These are phyloP conservation scores for Pilobolus umbonatus DNA, from an alignment of 192 early-diverging fungal species.

Conservation along the genomic window DNA sequence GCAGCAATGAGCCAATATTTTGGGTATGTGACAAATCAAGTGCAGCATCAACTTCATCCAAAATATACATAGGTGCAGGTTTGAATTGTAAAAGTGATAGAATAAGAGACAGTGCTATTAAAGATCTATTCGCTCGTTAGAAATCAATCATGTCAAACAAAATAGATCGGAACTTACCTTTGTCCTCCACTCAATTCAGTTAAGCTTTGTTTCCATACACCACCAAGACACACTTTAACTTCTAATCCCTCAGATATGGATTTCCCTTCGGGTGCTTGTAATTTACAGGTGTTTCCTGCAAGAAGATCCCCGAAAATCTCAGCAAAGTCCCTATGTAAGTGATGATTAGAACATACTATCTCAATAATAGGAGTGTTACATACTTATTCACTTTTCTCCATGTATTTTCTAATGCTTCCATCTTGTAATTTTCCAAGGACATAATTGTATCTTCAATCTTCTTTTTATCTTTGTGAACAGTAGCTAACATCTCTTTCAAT, in stretches of 20 bases:
- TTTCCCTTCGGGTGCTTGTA: slow-evolving; percentile 81
- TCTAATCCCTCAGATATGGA: slow-evolving; percentile 82
- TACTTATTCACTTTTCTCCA: slow-evolving; percentile 87
- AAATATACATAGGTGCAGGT: slow-evolving; percentile 99
- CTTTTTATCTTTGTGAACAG: slow-evolving; percentile 86
- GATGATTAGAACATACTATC: not conserved
- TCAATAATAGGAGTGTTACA: slow-evolving; percentile 10
- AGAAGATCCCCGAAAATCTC: slow-evolving; percentile 93
- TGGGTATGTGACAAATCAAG: slow-evolving; percentile 97
- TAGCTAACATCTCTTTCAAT: slow-evolving; percentile 82
- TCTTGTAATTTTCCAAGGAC: slow-evolving; percentile 86
- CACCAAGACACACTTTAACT: slow-evolving; percentile 91
- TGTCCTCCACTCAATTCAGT: slow-evolving; percentile 98
- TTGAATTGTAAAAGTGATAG: slow-evolving; percentile 96
- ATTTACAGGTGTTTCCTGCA: slow-evolving; percentile 84
- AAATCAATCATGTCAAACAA: not conserved
- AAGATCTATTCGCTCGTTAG: slow-evolving; percentile 52
- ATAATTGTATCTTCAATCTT: slow-evolving; percentile 94
- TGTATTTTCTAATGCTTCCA: slow-evolving; percentile 82
- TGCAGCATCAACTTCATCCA: slow-evolving; percentile 98
- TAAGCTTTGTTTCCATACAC: slow-evolving; percentile 95
- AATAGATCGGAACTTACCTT: slow-evolving; percentile 38
- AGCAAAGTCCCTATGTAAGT: slow-evolving; percentile 79
- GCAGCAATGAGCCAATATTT: slow-evolving; percentile 93
- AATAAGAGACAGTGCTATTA: slow-evolving; percentile 95